Base-by-base conservation (phyloP, 2,329 filamentous ascomycete species). In the Kalaharituber pfeilii region DNA sequence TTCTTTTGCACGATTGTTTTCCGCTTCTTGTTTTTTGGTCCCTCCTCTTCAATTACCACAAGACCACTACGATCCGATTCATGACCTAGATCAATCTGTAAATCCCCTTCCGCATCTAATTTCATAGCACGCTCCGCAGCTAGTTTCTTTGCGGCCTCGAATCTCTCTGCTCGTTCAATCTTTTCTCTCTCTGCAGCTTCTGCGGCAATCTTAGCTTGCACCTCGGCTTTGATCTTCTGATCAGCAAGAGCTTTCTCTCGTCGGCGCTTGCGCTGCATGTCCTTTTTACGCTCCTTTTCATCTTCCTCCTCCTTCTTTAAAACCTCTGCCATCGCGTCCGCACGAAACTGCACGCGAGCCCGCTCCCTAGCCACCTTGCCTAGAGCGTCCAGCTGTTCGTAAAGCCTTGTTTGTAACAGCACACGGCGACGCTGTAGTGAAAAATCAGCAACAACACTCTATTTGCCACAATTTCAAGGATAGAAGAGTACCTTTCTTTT, bases 251-350 rank as follows among this genome's bases (percentile, higher is more conserved):
- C 87, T 74, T 95, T 95, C 67, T 96, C 89, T 18, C 91, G 83
- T 44, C 91, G 82, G 57, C 91, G 80, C 72, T 96, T 98, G 59
- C 91, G 84, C 68, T 98, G 91, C 86, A 98, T 96, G 66, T 98
- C 91, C 72, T 98, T 98, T 73, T 98, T 98, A 60, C 91, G 86
- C 70, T 98, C 91, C 71, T 98, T 98, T 69, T 98, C 91, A 57
- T 64, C 62, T 47, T 63, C 62, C 36, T 64, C 62, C 50, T 63
- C 62, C 22, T 60, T 58, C 49, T 87, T 83, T 61, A 91, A 84
- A 1, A 96, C 89, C 63, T 94, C 83, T 52, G 84, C 78, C 56
- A 89, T 77, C 1, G 91, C 89, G 39, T 84, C 81, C 18, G 84
- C 78, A 65, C 87, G 88, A 66, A 91, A 81, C 47, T 81, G 72